Evolutionary conservation across 1,284 basidiomycete genomes (phyloP), one percentile per base, ranked within the genome.

Genomic region (Phenoliferia sp.): DNA sequence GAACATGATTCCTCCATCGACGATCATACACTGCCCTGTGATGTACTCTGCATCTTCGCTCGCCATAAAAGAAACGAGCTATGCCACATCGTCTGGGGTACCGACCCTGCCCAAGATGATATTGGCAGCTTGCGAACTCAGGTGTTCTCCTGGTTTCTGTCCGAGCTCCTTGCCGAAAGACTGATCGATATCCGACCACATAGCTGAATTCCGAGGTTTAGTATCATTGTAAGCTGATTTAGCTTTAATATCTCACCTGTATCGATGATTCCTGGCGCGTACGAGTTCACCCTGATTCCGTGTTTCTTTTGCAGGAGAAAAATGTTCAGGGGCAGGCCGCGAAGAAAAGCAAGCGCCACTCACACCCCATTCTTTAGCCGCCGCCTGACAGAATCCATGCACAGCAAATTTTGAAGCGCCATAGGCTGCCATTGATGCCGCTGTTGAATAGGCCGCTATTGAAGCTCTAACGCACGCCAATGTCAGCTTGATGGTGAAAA

Each of bases 61-160:
- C 17, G 44, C 44, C 59, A 61, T 31, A 35, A 61, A 61, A 2
- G 59, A 61, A 7, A 61, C 59, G 17, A 61, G 59, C 44, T 61
- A 50, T 16, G 59, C 59, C 1, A 61, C 59, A 26, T 61, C 59
- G 7, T 61, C 59, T 6, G 59, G 59, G 22, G 26, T 15, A 2
- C 32, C 15, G 4, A 35, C 2, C 22, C 31, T 33, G 22, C 35
- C 9, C 3, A 50, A 26, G 5, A 61, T 50, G 31, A 61, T 35
- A 19, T 34, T 48, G 22, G 48, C 36, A 7, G 26, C 44, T 6
- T 29, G 35, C 15, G 48, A 22, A 22, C n/a, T 22, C 29, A 35
- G n/a, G 3, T 35, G 34, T 12, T 61, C 44, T 0, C 59, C 39
- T 3, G 28, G 15, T 5, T 31, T 19, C 16, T 50, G 59, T 7